Base-by-base conservation (phyloP, 352 stramenopile genomes). In the Phytophthora macrochlamydospora region DNA sequence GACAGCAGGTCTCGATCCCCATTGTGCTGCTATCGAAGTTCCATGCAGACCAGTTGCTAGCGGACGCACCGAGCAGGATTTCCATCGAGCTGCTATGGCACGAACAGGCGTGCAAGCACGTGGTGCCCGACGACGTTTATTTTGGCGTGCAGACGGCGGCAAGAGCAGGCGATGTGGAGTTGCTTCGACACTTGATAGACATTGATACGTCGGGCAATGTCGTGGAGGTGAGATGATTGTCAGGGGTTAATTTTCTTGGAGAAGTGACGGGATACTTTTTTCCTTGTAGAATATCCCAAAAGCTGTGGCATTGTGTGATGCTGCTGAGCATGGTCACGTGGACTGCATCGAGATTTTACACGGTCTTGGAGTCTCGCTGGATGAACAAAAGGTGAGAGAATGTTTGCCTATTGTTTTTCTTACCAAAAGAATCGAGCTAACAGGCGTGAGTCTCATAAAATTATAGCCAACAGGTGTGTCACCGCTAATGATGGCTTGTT, bases 341-440 rank as follows among this genome's bases (percentile, higher is more conserved):
- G 87, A 95, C 48, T 93, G 85, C 54, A 76, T 95, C 40, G 87
- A 95, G 43, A 75, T 93, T 32, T 73, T 95, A 13, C 85, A 95
- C 51, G 79, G 80, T 18, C 79, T 93, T 67, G 87, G 87, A 7
- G 81, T 95, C 28, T 93, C 84, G 7, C 69, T 94, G 13, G 84
- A 95, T 46, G 87, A 91, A 32, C 85, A 93, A 76, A 95, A 94
- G 85, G 83, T 93, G 44, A 60, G 18, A 24, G 0, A 24, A 24
- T 1, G 43, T 4, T 29, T 29, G 43, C 43, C 24, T 49, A 3
- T 48, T 30, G n/a, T 40, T 24, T 52, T 43, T 32, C 12, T 54
- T 37, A 29, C 13, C 12, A 49, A 24, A 24, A 24, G 18, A 24
- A 24, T 24, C 18, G 18, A 24, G 18, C 18, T 24, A 24, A 24